Base-by-base conservation (phyloP, 1,284 basidiomycete genomes). In the Kwoniella shivajii region DNA sequence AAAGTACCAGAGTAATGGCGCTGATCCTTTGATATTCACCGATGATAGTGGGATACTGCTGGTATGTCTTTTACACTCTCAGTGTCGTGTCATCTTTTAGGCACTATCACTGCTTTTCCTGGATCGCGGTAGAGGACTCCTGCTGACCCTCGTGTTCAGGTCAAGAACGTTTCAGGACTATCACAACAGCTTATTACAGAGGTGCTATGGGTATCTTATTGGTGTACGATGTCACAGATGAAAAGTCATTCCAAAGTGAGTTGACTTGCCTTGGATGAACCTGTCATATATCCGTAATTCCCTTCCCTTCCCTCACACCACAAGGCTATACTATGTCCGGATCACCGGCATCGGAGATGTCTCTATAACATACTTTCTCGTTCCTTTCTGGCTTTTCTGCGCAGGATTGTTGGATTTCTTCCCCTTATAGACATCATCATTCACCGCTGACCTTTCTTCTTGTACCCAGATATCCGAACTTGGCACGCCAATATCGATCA, bases 131-230 rank as follows among this genome's bases (percentile, higher is more conserved):
- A n/a, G n/a, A n/a, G n/a, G n/a, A n/a, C n/a, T n/a, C n/a, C 26
- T 46, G 13, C 22, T 33, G 18, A 11, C 27, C n/a, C 26, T 31
- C 16, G 45, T n/a, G 11, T 30, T 3, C 57, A 74, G 77, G 96
- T 38, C 96, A 99, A 82, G 96, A 99, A 82, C 88, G 96, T 36
- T 99, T 99, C 84, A 85, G 95, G 72, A 99, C 96, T 42, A 99
- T 99, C 79, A 99, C 96, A 41, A 97, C 95, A 9, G 94, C 96
- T n/a, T 99, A 99, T 80, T 99, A 99, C 83, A 89, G 96, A 68
- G 96, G 96, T 43, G 96, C 96, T 16, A 99, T 99, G 95, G 96
- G 96, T 53, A 99, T 99, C 72, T 82, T 99, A 54, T 84, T 99
- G 57, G 95, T 99, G 5, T 99, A 98, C 79, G 96, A 99, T 75